A percentile compares a stretch with the other conserved stretches of the same genome.
phyloP scores from a whole-genome alignment of 106 monocot genomes.

The Platanthera guangdongensis region DNA sequence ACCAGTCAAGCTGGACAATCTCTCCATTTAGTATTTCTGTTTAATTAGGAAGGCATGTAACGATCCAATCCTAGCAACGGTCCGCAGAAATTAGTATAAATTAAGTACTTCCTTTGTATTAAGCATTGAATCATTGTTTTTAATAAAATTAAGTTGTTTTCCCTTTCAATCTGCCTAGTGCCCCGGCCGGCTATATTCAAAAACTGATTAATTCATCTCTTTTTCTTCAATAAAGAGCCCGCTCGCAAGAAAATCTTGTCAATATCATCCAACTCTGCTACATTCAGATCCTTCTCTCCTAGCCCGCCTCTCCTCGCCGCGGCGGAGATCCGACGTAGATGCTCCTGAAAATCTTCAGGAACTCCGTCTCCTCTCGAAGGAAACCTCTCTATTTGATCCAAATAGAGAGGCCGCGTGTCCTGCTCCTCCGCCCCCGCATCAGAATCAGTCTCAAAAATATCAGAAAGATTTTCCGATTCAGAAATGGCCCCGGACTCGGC shows the following conservation, averaged over 20 bases:
- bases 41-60: too few relatives aligned
- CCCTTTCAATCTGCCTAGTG: too few relatives aligned
- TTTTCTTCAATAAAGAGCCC: constrained; percentile 52
- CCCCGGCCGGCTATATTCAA: too few relatives aligned
- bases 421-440: constrained; percentile 32
- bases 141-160: too few relatives aligned
- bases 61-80: too few relatives aligned
- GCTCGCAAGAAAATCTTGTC: constrained; percentile 86
- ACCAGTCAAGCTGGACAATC: too few relatives aligned
- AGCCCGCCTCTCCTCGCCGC: constrained; percentile 27
- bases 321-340: constrained; percentile 39
- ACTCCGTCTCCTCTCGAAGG: constrained; percentile 24
- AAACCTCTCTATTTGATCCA: constrained; percentile 62
- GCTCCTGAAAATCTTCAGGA: constrained; percentile 53
- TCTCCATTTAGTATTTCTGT: too few relatives aligned
- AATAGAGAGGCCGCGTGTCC: constrained; percentile 50
- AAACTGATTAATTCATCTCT: constrained; percentile 22
- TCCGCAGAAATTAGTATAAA: too few relatives aligned
- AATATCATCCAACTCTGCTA: constrained; percentile 62
- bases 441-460: constrained; percentile 85
- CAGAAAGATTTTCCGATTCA: constrained; percentile 80
- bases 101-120: too few relatives aligned
- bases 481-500: constrained; percentile 28
- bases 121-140: too few relatives aligned
- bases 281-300: constrained; percentile 34